A percentile compares a stretch with the other conserved stretches of the same genome.
Evolutionary conservation across 352 stramenopile genomes (phyloP).

Genomic region (Aphanomyces stellatus): DNA sequence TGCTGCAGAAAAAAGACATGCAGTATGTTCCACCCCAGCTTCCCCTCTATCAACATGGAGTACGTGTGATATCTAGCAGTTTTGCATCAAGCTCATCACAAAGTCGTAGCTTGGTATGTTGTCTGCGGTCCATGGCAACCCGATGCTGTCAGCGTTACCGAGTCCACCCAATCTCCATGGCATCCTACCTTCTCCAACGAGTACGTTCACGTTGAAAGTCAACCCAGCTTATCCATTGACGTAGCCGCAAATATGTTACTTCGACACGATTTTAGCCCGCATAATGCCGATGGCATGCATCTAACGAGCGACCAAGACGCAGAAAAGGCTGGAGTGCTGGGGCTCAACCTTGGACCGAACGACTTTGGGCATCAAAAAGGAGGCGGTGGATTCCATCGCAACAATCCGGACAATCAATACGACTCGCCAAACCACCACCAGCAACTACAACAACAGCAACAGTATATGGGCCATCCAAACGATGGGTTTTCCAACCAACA

Average conservation of each 20-base stretch:
- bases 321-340: slow-evolving; percentile 35
- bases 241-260: slow-evolving; percentile 58
- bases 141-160: slow-evolving; percentile 52
- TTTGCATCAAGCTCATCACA: too few relatives aligned
- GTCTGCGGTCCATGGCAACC: slow-evolving; percentile 38
- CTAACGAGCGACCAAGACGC: slow-evolving; percentile 27
- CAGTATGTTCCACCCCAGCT: slow-evolving; percentile 54
- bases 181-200: slow-evolving; percentile 69
- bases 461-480: slow-evolving; percentile 1
- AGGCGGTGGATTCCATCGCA: too few relatives aligned
- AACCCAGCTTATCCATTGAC: background rate
- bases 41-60: slow-evolving; percentile 56
- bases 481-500: background rate
- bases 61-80: too few relatives aligned
- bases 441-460: background rate
- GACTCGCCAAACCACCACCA: background rate
- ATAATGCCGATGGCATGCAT: slow-evolving; percentile 40
- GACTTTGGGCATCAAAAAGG: slow-evolving; percentile 35
- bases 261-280: slow-evolving; percentile 62
- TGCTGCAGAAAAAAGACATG: slow-evolving; percentile 68
- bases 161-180: slow-evolving; percentile 65
- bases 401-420: slow-evolving; percentile 7
- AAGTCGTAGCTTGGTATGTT: slow-evolving; percentile 71
- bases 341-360: slow-evolving; percentile 50
- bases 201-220: slow-evolving; percentile 28